Base-by-base conservation (phyloP, 116 monocot species). In the Dioscorea cayenensis region DNA sequence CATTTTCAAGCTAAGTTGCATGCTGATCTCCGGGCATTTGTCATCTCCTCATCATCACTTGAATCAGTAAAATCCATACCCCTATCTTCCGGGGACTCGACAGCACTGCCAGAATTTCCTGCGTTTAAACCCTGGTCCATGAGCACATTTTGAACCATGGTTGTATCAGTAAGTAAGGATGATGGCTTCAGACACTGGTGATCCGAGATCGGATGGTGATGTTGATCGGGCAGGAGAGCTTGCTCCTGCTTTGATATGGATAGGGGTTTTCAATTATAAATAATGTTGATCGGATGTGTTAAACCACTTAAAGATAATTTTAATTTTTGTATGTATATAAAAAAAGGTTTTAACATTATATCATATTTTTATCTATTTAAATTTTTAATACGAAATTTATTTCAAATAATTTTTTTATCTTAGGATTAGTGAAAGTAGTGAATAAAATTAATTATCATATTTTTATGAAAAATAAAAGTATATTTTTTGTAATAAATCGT, bases 231-330 rank as follows among this genome's bases (percentile, higher is more conserved):
- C 43, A 6, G 49, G 73, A 6, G 22, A 49, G 19, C 9, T 6
- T 49, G 2, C 67, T 20, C 35, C 21, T 21, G 67, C 67, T 22
- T 69, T 51, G 50, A 69, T 52, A 36, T 66, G 74, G 66, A 74
- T 66, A 4, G 66, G 66, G 22, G 35, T 66, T 55, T 65, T 66
- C 3, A 66, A 66, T 22, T 74, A n/a, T n/a, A n/a, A n/a, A n/a
- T n/a, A n/a, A n/a, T n/a, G n/a, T n/a, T n/a, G n/a, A n/a, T n/a
- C n/a, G n/a, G n/a, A n/a, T n/a, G n/a, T n/a, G n/a, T n/a, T n/a
- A n/a, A n/a, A n/a, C n/a, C n/a, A n/a, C n/a, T n/a, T n/a, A n/a
- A n/a, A n/a, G n/a, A n/a, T n/a, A n/a, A n/a, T n/a, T n/a, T n/a
- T n/a, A n/a, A n/a, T n/a, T n/a, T n/a, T n/a, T n/a, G n/a, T n/a